Percentiles rank a stretch among this genome's conserved stretches.
Evolutionary conservation across 352 stramenopile species (phyloP).

Genomic region (Globisporangium yorkense): DNA sequence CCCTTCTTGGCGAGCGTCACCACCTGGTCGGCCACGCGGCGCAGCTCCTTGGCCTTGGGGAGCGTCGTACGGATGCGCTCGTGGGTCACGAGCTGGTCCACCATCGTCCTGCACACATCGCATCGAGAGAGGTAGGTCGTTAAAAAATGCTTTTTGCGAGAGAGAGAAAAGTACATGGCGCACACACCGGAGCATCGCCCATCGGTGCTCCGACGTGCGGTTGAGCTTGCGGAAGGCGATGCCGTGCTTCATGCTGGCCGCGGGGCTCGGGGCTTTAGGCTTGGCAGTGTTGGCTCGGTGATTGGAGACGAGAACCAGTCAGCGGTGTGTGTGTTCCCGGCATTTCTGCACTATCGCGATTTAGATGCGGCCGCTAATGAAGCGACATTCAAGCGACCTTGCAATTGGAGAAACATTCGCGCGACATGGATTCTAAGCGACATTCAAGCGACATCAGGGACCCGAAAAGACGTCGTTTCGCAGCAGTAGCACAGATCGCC

Average conservation of each 20-base stretch:
- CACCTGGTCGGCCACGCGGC: constrained; percentile 92
- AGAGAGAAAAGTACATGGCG: not conserved
- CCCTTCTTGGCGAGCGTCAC: constrained; percentile 93
- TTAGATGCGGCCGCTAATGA: not conserved
- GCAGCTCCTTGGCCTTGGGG: constrained; percentile 95
- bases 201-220: constrained; percentile 91
- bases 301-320: not conserved
- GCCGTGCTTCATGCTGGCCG: constrained; percentile 68
- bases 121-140: not conserved
- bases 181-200: constrained; percentile 92
- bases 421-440: constrained; percentile 6
- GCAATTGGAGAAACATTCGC: constrained; percentile 7
- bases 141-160: not conserved
- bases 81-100: constrained; percentile 96
- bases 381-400: constrained; percentile 5
- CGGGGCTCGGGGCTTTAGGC: not conserved
- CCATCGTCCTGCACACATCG: constrained; percentile 79
- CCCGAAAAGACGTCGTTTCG: constrained; percentile 24
- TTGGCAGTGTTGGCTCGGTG: not conserved
- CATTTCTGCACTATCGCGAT: not conserved
- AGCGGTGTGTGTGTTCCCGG: not conserved
- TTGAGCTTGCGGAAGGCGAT: constrained; percentile 90
- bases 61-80: constrained; percentile 97
- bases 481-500: not conserved
- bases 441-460: not conserved